These are phyloP conservation scores for Rhodofomes roseus DNA, from an alignment of 1,284 basidiomycete genomes.

Conservation along the genomic window DNA sequence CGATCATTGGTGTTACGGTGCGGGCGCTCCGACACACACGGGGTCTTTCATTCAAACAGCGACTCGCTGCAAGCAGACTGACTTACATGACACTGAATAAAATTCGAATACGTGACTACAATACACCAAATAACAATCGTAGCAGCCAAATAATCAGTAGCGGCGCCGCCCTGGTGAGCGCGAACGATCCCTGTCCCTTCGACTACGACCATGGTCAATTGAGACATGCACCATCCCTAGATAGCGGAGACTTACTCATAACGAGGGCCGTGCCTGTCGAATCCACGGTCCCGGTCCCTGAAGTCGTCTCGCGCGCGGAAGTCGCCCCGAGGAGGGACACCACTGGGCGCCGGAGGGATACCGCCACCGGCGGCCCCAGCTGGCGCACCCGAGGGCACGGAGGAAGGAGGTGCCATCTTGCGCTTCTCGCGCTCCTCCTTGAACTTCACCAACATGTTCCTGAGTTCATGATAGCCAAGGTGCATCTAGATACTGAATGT, in stretches of 20 bases:
- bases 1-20: background rate
- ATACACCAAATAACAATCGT: background rate
- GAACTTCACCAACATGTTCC: slow-evolving; percentile 89
- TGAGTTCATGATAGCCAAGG: slow-evolving; percentile 95
- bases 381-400: slow-evolving; percentile 27
- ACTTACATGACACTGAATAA: background rate
- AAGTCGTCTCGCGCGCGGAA: slow-evolving; percentile 59
- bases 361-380: slow-evolving; percentile 27
- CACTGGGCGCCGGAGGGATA: slow-evolving; percentile 21
- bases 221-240: slow-evolving; percentile 1
- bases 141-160: slow-evolving; percentile 40
- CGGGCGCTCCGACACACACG: background rate
- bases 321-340: slow-evolving; percentile 36
- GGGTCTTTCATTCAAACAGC: background rate
- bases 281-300: slow-evolving; percentile 65
- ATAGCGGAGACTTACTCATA: slow-evolving; percentile 61
- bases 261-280: slow-evolving; percentile 65
- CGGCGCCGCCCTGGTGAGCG: slow-evolving; percentile 68
- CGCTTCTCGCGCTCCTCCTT: slow-evolving; percentile 85
- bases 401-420: slow-evolving; percentile 51
- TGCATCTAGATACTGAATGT: slow-evolving; percentile 73
- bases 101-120: background rate
- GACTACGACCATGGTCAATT: slow-evolving; percentile 14
- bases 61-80: background rate
- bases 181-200: slow-evolving; percentile 60